These are phyloP conservation scores for Draba incana DNA, from an alignment of 345 rosid species.

Conservation along the genomic window DNA sequence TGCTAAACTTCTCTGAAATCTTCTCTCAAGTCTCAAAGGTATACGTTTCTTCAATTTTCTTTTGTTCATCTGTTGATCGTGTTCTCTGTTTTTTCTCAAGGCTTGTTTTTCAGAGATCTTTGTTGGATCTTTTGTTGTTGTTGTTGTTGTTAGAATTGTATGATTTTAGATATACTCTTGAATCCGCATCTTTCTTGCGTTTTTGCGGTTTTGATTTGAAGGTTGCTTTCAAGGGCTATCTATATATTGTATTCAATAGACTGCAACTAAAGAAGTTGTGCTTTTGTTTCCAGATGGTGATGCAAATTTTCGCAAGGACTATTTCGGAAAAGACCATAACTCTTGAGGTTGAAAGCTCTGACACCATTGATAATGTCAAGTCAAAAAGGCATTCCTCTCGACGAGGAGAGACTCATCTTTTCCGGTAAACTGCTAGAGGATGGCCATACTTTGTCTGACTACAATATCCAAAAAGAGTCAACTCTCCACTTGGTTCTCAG, in stretches of 20 bases:
- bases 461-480: slow-evolving; percentile 9
- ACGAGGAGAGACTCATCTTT: slow-evolving; percentile 21
- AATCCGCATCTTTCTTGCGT: too few relatives aligned
- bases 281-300: not conserved
- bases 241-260: too few relatives aligned
- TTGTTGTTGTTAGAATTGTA: too few relatives aligned
- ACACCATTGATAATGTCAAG: slow-evolving; percentile 15
- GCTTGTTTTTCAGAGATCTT: not conserved
- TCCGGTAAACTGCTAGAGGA: slow-evolving; percentile 16
- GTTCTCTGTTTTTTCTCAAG: not conserved
- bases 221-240: too few relatives aligned
- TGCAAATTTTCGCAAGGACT: slow-evolving; percentile 16
- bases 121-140: too few relatives aligned
- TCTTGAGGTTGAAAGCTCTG: slow-evolving; percentile 2
- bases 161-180: too few relatives aligned
- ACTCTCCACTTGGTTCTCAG: slow-evolving; percentile 8
- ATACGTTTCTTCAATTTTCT: not conserved
- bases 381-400: slow-evolving; percentile 18
- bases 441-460: slow-evolving; percentile 18
- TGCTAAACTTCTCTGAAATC: not conserved
- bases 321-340: slow-evolving; percentile 10
- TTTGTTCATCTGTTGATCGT: not conserved
- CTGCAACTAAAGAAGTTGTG: not conserved
- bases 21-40: not conserved
- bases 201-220: too few relatives aligned